phyloP scores from a whole-genome alignment of 1,284 basidiomycete species.

The Veloporphyrellus conicus region DNA sequence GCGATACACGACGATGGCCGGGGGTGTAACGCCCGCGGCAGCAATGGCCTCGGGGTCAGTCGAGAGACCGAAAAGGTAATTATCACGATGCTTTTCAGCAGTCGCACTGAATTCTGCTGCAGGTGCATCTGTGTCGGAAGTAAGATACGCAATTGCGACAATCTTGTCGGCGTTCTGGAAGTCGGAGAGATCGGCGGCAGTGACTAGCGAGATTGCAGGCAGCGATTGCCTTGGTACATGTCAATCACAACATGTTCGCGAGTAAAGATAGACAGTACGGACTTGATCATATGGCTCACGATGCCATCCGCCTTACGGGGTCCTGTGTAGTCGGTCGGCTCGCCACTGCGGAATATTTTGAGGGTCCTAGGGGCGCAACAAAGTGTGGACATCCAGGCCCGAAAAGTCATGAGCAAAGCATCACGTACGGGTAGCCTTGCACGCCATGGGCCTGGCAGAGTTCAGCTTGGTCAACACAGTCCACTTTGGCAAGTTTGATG shows the following conservation, averaged over 20 bases:
- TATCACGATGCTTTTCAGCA: slow-evolving; percentile 87
- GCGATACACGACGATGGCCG: slow-evolving; percentile 90
- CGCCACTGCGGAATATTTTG: slow-evolving; percentile 90
- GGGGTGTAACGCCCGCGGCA: slow-evolving; percentile 71
- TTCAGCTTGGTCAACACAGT: slow-evolving; percentile 87
- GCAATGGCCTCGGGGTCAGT: slow-evolving; percentile 68
- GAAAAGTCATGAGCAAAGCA: not conserved
- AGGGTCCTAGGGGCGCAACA: slow-evolving; percentile 50
- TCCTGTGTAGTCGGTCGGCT: slow-evolving; percentile 75
- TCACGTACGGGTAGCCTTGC: slow-evolving; percentile 84
- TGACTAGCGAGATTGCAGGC: slow-evolving; percentile 87
- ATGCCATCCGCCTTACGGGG: slow-evolving; percentile 96
- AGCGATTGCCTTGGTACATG: slow-evolving; percentile 72
- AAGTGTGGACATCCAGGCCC: not conserved
- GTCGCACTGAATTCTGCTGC: slow-evolving; percentile 70
- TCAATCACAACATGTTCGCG: slow-evolving; percentile 4
- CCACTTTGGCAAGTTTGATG: slow-evolving; percentile 94
- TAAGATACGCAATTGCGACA: slow-evolving; percentile 83
- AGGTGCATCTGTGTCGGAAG: slow-evolving; percentile 63
- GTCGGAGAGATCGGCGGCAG: slow-evolving; percentile 70
- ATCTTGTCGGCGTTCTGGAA: slow-evolving; percentile 90
- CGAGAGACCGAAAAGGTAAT: slow-evolving; percentile 87
- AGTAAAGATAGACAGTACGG: slow-evolving; percentile 30
- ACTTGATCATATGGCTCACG: slow-evolving; percentile 97
- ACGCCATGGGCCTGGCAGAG: slow-evolving; percentile 83